These are phyloP conservation scores for Rehmannia glutinosa DNA, from an alignment of 257 asterid species.

Conservation along the genomic window DNA sequence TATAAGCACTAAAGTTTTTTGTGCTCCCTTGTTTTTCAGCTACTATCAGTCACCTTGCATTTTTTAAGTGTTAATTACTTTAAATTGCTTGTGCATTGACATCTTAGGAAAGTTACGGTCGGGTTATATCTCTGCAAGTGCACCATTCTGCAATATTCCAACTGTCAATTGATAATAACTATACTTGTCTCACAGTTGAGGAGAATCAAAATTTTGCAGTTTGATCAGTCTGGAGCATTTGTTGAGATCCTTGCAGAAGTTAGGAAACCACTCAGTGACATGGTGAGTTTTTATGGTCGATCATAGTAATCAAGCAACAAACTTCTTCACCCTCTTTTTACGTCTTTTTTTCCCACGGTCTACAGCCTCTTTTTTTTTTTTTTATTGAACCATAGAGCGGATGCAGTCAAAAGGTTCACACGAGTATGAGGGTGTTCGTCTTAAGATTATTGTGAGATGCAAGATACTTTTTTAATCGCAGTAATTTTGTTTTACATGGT, in stretches of 20 bases:
- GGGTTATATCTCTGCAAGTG: not conserved
- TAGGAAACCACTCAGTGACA: slow-evolving; percentile 63
- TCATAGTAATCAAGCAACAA: not conserved
- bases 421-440: not conserved
- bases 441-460: slow-evolving; percentile 6
- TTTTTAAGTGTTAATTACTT: slow-evolving; percentile 18
- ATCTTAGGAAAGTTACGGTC: not conserved
- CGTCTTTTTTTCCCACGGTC: not conserved
- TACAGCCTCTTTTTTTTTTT: slow-evolving; percentile 71
- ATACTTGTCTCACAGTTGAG: not conserved
- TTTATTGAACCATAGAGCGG: slow-evolving; percentile 46
- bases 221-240: slow-evolving; percentile 60
- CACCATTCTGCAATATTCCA: not conserved
- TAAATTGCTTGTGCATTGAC: not conserved
- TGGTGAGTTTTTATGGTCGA: slow-evolving; percentile 37
- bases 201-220: slow-evolving; percentile 28
- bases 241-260: slow-evolving; percentile 59
- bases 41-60: not conserved
- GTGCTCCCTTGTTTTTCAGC: not conserved
- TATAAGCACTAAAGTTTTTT: slow-evolving; percentile 55
- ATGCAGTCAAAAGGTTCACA: not conserved
- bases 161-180: not conserved
- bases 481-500: slow-evolving; percentile 5
- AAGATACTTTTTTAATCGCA: not conserved
- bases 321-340: not conserved